A percentile compares a stretch with the other conserved stretches of the same genome.
phyloP scores from a whole-genome alignment of 768 basidiomycete genomes.

The Boletus insuetus region DNA sequence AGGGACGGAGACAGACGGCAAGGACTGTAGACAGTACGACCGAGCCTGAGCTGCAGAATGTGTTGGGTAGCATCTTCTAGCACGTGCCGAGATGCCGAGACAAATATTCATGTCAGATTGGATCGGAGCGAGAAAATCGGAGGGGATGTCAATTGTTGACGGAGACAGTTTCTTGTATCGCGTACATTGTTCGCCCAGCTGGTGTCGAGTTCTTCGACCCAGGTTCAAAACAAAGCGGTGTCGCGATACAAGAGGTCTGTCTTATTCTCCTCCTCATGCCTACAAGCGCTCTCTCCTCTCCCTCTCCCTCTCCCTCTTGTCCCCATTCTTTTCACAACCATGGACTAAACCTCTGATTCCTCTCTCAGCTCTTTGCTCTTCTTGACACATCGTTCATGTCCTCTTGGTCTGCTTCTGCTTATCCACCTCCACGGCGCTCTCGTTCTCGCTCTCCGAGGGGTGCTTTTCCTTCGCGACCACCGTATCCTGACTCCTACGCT shows the following conservation, averaged over 20 bases:
- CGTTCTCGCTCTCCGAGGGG: slow-evolving; percentile 75
- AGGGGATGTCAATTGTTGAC: slow-evolving; percentile 12
- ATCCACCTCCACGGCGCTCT: slow-evolving; percentile 75
- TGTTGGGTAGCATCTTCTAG: slow-evolving; percentile 57
- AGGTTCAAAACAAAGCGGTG: slow-evolving; percentile 39
- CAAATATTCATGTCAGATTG: slow-evolving; percentile 14
- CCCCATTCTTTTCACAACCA: slow-evolving; percentile 43
- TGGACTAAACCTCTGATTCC: slow-evolving; percentile 45
- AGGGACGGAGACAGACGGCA: slow-evolving; percentile 10
- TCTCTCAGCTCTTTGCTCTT: slow-evolving; percentile 41
- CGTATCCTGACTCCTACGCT: slow-evolving; percentile 58
- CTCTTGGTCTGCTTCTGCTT: slow-evolving; percentile 66
- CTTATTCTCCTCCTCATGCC: slow-evolving; percentile 74
- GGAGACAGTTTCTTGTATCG: slow-evolving; percentile 44
- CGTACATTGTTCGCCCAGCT: slow-evolving; percentile 48
- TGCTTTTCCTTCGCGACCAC: slow-evolving; percentile 50
- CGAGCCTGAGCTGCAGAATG: slow-evolving; percentile 35
- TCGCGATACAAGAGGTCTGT: slow-evolving; percentile 84
- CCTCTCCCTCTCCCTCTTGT: slow-evolving; percentile 50
- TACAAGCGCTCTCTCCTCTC: slow-evolving; percentile 62
- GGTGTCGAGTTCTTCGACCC: slow-evolving; percentile 31
- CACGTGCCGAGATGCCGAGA: slow-evolving; percentile 17
- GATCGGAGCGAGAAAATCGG: slow-evolving; percentile 20
- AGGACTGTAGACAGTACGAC: neutral
- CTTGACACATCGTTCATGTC: slow-evolving; percentile 57